phyloP scores from a whole-genome alignment of 2,329 filamentous ascomycete genomes.

The Amauroascus niger region DNA sequence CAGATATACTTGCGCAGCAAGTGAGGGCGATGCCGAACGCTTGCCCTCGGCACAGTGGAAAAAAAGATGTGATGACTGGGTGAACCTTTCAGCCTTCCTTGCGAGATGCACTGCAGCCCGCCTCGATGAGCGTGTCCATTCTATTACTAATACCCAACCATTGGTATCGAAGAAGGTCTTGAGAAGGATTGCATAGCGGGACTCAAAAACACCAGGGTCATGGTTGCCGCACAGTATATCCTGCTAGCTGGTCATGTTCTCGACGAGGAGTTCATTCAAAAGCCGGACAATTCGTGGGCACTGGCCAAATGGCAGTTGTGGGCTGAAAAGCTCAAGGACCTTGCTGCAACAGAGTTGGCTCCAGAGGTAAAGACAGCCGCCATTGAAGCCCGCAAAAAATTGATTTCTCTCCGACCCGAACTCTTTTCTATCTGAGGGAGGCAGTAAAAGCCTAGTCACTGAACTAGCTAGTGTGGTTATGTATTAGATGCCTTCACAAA shows the following conservation, averaged over 20 bases:
- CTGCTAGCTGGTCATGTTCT: neutral
- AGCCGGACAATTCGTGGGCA: neutral
- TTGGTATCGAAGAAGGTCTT: neutral
- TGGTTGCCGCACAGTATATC: slow-evolving; percentile 9
- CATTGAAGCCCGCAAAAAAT: neutral
- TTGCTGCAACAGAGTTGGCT: slow-evolving; percentile 2
- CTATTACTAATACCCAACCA: neutral
- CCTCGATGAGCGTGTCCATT: neutral
- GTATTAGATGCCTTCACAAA: no score
- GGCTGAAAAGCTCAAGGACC: neutral
- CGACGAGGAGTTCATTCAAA: neutral
- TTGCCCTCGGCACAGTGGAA: neutral
- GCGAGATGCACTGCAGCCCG: neutral
- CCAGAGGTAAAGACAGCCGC: neutral
- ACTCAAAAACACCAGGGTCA: slow-evolving; percentile 4
- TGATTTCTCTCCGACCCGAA: slow-evolving; percentile 1
- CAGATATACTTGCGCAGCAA: neutral
- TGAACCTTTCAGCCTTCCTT: neutral
- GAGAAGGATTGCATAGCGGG: neutral
- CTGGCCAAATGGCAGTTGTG: neutral
- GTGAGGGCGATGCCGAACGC: neutral
- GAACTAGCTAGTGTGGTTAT: no score
- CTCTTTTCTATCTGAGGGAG: neutral
- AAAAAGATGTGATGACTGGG: neutral
- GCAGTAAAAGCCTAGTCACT: neutral